Evolutionary conservation across 2,329 filamentous ascomycete genomes (phyloP).

Genomic region (Aspergillus nomiae): DNA sequence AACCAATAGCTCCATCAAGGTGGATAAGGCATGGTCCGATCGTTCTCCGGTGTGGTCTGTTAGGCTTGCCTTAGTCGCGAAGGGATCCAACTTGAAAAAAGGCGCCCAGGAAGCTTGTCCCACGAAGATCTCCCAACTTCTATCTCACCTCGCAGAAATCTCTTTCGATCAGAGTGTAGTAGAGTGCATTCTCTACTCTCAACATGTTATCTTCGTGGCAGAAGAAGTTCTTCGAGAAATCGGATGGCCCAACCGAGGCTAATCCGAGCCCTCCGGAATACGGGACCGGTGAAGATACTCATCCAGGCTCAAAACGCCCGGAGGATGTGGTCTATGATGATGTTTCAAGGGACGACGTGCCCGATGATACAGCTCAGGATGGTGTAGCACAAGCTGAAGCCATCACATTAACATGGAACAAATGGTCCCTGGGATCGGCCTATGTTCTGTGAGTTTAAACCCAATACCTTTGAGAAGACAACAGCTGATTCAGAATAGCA

Average conservation of each 20-base stretch:
- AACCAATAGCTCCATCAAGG: not conserved
- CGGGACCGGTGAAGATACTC: not conserved
- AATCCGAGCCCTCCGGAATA: not conserved
- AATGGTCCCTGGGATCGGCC: conserved; percentile 37
- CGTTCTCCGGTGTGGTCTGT: conserved; percentile 2
- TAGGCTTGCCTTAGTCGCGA: not conserved
- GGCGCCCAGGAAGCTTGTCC: not conserved
- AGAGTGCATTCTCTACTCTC: not conserved
- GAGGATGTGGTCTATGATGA: not conserved
- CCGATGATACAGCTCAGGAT: conserved; percentile 24
- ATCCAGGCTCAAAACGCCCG: not conserved
- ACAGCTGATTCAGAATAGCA: conserved; percentile 29
- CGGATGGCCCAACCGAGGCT: not conserved
- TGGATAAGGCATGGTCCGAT: conserved; percentile 6
- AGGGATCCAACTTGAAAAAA: not conserved
- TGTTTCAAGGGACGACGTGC: not conserved
- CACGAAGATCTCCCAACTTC: not conserved
- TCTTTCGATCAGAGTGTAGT: not conserved
- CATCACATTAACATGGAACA: conserved; percentile 49
- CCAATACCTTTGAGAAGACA: not conserved
- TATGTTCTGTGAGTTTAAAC: conserved; percentile 41
- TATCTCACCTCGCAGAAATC: not conserved
- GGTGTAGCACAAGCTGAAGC: conserved; percentile 50
- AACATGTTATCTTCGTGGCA: conserved; percentile 3
- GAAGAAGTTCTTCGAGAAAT: conserved; percentile 6